Conservation (phyloP, 495 filamentous ascomycete species). For the Massariosphaeria phaeospora region DNA sequence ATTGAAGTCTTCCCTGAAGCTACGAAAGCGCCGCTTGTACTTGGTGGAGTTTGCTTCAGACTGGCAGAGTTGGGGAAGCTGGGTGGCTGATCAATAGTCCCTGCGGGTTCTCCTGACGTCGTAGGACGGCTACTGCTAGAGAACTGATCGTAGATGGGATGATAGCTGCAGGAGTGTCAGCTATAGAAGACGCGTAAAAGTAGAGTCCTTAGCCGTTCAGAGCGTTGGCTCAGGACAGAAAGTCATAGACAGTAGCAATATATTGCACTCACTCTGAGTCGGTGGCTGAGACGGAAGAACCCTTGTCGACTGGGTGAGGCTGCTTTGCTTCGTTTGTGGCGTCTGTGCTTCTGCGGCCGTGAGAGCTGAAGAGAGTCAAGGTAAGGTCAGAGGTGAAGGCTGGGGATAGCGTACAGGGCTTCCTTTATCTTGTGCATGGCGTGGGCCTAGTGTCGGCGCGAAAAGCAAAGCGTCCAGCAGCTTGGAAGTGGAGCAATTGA, state of each 20-base stretch:
- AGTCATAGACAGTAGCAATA: no score
- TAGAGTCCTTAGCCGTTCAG: no score
- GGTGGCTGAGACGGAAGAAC: background rate
- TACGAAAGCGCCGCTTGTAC: background rate
- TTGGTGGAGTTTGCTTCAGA: background rate
- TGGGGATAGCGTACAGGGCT: slow-evolving; percentile 30
- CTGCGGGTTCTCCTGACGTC: slow-evolving; percentile 5
- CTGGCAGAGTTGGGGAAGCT: slow-evolving; percentile 14
- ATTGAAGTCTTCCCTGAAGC: background rate
- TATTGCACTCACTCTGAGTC: no score
- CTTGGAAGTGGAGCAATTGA: no score
- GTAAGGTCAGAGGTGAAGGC: background rate
- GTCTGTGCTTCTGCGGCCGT: slow-evolving; percentile 24
- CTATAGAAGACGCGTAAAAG: no score
- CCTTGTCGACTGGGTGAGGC: background rate
- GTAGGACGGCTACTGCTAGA: slow-evolving; percentile 1
- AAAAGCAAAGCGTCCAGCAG: no score
- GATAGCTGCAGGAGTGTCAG: background rate
- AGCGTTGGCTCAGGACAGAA: no score
- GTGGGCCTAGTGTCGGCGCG: background rate
- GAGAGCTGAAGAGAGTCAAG: slow-evolving; percentile 11
- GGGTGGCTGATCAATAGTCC: slow-evolving; percentile 6
- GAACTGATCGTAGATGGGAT: slow-evolving; percentile 27
- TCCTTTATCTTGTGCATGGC: slow-evolving; percentile 39
- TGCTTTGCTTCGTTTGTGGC: background rate